Evolutionary conservation across 345 rosid species (phyloP).

Genomic region (Sonneratia caseolaris): DNA sequence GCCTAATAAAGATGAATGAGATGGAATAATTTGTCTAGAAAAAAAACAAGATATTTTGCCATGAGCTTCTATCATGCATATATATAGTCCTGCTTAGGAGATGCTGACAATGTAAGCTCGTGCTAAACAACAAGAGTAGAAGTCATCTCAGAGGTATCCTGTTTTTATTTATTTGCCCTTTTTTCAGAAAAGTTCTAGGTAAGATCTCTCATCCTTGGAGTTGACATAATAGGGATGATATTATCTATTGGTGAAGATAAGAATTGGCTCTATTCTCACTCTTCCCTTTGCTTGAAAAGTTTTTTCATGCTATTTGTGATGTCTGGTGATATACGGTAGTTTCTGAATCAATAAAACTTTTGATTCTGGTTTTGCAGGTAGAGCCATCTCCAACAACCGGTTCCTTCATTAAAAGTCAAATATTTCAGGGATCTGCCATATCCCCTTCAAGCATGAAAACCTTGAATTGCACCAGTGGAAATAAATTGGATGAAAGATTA

Average conservation of each 20-base stretch:
- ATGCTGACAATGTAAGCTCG: not conserved
- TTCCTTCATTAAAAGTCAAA: slow-evolving; percentile 57
- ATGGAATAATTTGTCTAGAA: not conserved
- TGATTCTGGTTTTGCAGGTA: slow-evolving; percentile 44
- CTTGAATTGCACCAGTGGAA: slow-evolving; percentile 27
- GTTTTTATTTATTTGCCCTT: not conserved
- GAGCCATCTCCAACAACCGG: slow-evolving; percentile 99
- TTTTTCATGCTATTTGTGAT: not conserved
- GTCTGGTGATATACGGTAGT: slow-evolving; percentile 1
- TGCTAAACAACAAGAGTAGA: not conserved
- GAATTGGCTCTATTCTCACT: not conserved
- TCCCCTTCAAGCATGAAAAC: slow-evolving; percentile 31
- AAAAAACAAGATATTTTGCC: not conserved
- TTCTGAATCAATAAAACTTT: slow-evolving; percentile 4
- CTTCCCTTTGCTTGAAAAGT: not conserved
- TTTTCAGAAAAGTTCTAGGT: not conserved
- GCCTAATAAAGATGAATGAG: not conserved
- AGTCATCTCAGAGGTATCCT: not conserved
- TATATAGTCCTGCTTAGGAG: not conserved
- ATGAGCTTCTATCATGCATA: not conserved
- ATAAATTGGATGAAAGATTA: slow-evolving; percentile 29
- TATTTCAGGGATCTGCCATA: slow-evolving; percentile 25
- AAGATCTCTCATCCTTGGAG: not conserved
- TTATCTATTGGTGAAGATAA: not conserved
- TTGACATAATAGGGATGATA: not conserved